Evolutionary conservation across 257 asterid species (phyloP), one percentile per base, ranked within the genome.

Genomic region (Leonotis leonurus): DNA sequence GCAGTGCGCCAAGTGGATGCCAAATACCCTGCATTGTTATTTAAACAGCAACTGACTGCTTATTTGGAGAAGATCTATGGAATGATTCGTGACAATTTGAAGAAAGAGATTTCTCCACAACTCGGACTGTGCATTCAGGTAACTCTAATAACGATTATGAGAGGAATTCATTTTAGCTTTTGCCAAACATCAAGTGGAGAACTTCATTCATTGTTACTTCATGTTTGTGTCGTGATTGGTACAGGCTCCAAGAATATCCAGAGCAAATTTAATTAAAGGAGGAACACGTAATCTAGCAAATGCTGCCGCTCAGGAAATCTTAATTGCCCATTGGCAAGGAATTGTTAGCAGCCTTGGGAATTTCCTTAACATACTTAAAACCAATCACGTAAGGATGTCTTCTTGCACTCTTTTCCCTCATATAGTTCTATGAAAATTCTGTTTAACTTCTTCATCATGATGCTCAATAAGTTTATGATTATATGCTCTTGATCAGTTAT

Each of bases 101-200:
- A 89, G 77, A 89, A 89, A 72, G 97, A 89, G 75, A 89, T 89
- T 58, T 82, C 97, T 60, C 97, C 95, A 7, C 79, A 71, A 46
- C 94, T 93, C 12, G 97, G 97, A 43, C 75, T 82, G 70, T 93
- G 99, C 80, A 93, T 93, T 71, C 99, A 93, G 97, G 99, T 92
- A 60, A 49, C 13, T 55, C 56, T 40, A 17, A 32, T 24, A 8
- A 63, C 25, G 51, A 37, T 62, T 40, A 44, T 13, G 25, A 41
- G 37, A 9, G 51, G 56, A 70, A 33, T 35, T 61, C 53, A 4
- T 25, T 36, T 69, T 53, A 55, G 61, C 67, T 21, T 45, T 29
- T 32, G 60, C n/a, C 25, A 14, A 33, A 35, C 61, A 14, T 24
- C 22, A 13, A 14, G 40, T 32, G 49, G 67, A 7, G 41, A 17